Base-by-base conservation (phyloP, 371 early-diverging fungal species). In the Lichtheimia hyalospora region DNA sequence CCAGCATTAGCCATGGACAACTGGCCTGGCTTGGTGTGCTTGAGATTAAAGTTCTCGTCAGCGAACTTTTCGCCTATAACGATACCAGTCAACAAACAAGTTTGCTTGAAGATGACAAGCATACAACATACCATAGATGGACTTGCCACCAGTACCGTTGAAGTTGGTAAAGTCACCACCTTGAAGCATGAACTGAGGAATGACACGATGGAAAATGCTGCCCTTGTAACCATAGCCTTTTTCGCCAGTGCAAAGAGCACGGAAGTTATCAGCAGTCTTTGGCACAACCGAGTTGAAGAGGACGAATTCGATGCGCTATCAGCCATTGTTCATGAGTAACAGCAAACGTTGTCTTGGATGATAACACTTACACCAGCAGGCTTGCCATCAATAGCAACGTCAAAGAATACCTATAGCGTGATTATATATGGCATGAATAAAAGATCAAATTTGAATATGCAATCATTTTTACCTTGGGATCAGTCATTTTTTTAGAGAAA, bases 1-100 rank as follows among this genome's bases (percentile, higher is more conserved):
- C 99, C 99, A 68, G 94, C 85, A 76, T 99, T 99, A 63, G 99
- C 98, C 98, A 98, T 99, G 65, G 92, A 90, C 49, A 97, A 70
- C 52, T 90, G 58, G 65, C 92, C 96, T 21, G 95, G 86, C 49
- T 84, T 88, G 46, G 88, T 90, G 85, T 99, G 99, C 84, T 96
- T 96, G 61, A 94, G 79, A 41, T 61, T 65, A 78, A 99, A 99
- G 88, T 95, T 98, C 83, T 99, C 99, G 81, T 99, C 99, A 21
- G 71, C 71, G 71, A 99, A 99, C 71, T 82, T 87, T 52, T 72
- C 49, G 13, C 62, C 62, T 62, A 43, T 24, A n/a, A n/a, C n/a
- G 18, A 20, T 8, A 40, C 23, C 18, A 2, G n/a, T n/a, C n/a
- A n/a, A n/a, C n/a, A n/a, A n/a, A n/a, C n/a, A n/a, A n/a, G n/a